These are phyloP conservation scores for Microbotryum silenes-acaulis DNA, from an alignment of 1,284 basidiomycete genomes.

Conservation along the genomic window DNA sequence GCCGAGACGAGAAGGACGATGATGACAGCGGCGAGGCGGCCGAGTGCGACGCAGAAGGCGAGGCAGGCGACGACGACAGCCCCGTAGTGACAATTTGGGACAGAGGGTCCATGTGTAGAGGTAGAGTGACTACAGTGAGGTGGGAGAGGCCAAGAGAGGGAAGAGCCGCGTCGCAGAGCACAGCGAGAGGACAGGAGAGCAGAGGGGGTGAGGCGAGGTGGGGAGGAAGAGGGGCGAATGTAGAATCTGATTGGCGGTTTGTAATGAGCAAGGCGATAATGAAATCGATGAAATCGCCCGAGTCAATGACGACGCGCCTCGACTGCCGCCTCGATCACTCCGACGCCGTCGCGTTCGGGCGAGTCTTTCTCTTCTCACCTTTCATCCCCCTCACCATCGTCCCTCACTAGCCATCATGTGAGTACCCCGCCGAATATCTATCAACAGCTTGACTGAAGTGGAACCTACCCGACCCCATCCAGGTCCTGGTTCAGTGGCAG, in stretches of 20 bases:
- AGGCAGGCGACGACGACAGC: neutral
- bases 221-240: neutral
- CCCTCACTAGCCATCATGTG: no score
- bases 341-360: neutral
- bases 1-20: conserved; percentile 2
- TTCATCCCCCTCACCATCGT: no score
- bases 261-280: neutral
- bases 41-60: neutral
- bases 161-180: no score
- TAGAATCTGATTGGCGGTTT: neutral
- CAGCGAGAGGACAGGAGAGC: no score
- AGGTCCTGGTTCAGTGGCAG: neutral
- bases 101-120: neutral
- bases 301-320: neutral
- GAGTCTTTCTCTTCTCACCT: no score
- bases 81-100: neutral
- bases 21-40: neutral
- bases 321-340: neutral
- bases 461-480: neutral
- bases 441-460: no score
- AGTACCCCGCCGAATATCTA: no score
- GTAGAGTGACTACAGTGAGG: neutral
- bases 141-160: neutral
- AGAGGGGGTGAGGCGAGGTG: no score
- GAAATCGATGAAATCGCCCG: neutral